A percentile compares a stretch with the other conserved stretches of the same genome.
These are phyloP conservation scores for Magnaporthiopsis poae DNA, from an alignment of 2,329 filamentous ascomycete genomes.

Conservation along the genomic window DNA sequence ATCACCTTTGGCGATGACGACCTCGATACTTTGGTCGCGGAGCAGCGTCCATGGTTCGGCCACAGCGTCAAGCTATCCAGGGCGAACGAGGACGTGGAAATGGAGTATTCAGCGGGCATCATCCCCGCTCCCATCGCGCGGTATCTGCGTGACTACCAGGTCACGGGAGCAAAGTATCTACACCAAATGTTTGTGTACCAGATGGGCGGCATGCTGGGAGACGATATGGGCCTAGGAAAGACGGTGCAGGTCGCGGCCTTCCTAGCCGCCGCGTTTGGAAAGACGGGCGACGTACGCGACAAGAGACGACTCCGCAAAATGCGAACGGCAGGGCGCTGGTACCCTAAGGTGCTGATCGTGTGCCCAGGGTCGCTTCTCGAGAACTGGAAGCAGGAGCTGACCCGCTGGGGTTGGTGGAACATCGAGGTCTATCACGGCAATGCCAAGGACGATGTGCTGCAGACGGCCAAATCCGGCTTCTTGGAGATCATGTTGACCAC, in stretches of 20 bases:
- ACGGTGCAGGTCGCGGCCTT: constrained; percentile 95
- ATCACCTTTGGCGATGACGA: constrained; percentile 66
- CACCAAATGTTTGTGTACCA: constrained; percentile 87
- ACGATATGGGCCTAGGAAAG: constrained; percentile 96
- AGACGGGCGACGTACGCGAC: constrained; percentile 81
- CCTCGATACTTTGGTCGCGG: constrained; percentile 14
- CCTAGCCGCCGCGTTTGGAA: constrained; percentile 82
- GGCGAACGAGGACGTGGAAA: constrained; percentile 62
- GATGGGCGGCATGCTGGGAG: constrained; percentile 78
- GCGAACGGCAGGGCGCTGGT: constrained; percentile 60
- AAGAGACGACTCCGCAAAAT: constrained; percentile 80
- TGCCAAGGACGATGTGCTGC: constrained; percentile 58
- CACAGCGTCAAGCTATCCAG: constrained; percentile 53
- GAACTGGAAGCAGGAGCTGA: constrained; percentile 83
- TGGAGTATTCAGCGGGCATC: constrained; percentile 65
- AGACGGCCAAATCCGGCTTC: constrained; percentile 63
- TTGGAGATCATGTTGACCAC: constrained; percentile 91
- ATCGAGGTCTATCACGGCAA: constrained; percentile 70
- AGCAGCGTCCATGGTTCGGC: constrained; percentile 62
- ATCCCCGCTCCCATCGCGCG: constrained; percentile 86
- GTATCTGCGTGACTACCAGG: constrained; percentile 84
- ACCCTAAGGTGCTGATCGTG: constrained; percentile 73
- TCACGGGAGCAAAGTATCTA: constrained; percentile 74
- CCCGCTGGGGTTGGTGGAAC: constrained; percentile 93
- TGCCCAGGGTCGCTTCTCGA: constrained; percentile 80